Percentiles rank a stretch among this genome's conserved stretches.
phyloP scores from a whole-genome alignment of 2,329 filamentous ascomycete species.

The Intubia oerlemansii region DNA sequence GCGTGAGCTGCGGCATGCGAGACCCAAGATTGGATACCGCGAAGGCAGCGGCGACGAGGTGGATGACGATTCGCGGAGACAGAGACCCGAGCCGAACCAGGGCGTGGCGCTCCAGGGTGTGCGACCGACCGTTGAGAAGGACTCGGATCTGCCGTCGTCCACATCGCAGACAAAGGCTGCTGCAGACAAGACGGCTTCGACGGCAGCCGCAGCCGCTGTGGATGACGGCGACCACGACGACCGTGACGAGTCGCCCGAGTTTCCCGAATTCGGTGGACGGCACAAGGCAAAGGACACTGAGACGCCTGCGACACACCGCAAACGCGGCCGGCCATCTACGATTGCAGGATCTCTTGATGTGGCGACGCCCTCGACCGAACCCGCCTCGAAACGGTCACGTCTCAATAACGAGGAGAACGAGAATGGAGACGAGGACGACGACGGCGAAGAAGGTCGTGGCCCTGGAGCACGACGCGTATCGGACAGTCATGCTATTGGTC shows the following conservation, averaged over 20 bases:
- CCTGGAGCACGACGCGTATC: no score
- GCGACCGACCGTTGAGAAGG: not conserved
- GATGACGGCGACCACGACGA: no score
- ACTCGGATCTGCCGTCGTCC: not conserved
- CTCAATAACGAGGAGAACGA: conserved; percentile 7
- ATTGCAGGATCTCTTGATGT: no score
- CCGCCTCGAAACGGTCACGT: conserved; percentile 7
- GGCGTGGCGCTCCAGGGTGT: not conserved
- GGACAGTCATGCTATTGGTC: no score
- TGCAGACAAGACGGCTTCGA: no score
- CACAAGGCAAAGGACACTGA: no score
- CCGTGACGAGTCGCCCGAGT: no score
- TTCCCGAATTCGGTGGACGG: no score
- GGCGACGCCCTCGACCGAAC: conserved; percentile 8
- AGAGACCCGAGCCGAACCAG: not conserved
- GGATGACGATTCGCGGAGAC: conserved; percentile 1
- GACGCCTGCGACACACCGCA: no score
- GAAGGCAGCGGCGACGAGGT: conserved; percentile 5
- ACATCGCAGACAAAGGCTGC: not conserved
- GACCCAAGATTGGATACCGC: conserved; percentile 5
- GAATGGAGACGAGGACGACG: no score
- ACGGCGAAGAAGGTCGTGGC: no score
- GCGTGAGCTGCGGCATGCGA: conserved; percentile 6
- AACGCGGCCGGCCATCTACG: conserved; percentile 5
- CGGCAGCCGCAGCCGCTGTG: no score